phyloP scores from a whole-genome alignment of 2,329 filamentous ascomycete genomes.

The Mycocentrospora acerina region DNA sequence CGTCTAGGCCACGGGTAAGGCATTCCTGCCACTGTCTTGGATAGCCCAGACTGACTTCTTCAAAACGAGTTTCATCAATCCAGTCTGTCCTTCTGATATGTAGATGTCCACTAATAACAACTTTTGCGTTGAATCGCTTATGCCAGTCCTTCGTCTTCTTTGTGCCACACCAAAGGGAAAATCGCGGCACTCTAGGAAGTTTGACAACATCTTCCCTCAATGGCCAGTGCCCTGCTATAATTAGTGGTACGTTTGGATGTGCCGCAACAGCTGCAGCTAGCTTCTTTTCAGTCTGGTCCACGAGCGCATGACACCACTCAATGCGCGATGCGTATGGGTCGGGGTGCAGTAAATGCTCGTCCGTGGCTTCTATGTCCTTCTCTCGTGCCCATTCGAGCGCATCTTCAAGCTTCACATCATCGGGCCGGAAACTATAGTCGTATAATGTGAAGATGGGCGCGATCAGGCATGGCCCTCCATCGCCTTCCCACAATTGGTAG shows the following conservation, averaged over 20 bases:
- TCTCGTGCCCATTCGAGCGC: constrained; percentile 52
- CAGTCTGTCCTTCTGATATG: constrained; percentile 51
- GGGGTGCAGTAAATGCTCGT: constrained; percentile 49
- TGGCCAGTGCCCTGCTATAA: constrained; percentile 52
- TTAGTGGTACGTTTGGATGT: constrained; percentile 37
- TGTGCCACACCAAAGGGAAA: constrained; percentile 51
- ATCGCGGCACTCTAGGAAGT: constrained; percentile 46
- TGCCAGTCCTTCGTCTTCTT: constrained; percentile 52
- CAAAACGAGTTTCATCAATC: constrained; percentile 49
- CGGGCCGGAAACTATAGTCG: constrained; percentile 60
- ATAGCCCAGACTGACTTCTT: constrained; percentile 52
- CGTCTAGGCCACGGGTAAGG: constrained; percentile 45
- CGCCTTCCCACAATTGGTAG: constrained; percentile 56
- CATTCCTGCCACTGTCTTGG: constrained; percentile 50
- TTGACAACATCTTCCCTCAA: constrained; percentile 48
- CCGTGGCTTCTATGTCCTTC: constrained; percentile 48
- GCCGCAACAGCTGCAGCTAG: constrained; percentile 37
- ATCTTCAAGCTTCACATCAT: constrained; percentile 49
- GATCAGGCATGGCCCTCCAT: constrained; percentile 52
- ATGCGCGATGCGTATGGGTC: constrained; percentile 48
- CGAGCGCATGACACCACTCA: constrained; percentile 48
- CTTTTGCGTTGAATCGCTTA: constrained; percentile 48
- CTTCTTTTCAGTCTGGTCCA: constrained; percentile 45
- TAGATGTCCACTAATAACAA: constrained; percentile 50
- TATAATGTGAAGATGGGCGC: constrained; percentile 61